Conservation (phyloP, 305 asterid genomes). For the Solanum chacoense region DNA sequence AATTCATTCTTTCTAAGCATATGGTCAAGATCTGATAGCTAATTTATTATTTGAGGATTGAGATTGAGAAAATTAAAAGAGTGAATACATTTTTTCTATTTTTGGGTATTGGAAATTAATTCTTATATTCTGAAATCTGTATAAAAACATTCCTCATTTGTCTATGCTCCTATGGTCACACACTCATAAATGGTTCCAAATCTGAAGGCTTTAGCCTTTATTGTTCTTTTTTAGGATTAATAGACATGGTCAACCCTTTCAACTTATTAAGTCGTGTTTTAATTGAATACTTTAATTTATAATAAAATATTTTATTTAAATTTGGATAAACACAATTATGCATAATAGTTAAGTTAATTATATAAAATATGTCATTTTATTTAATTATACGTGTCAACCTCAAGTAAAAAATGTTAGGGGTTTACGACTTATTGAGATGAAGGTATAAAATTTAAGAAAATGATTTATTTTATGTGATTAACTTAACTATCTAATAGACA, state of each 20-base stretch:
- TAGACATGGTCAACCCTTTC: neutral
- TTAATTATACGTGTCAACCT: neutral
- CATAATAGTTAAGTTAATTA: neutral
- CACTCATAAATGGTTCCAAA: neutral
- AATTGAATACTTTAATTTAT: neutral
- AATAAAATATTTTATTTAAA: neutral
- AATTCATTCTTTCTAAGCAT: neutral
- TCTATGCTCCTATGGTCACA: neutral
- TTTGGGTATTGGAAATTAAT: neutral
- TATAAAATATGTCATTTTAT: neutral
- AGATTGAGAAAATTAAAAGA: slow-evolving; percentile 1
- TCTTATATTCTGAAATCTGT: neutral
- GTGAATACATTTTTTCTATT: neutral
- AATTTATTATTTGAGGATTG: neutral
- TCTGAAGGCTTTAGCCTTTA: neutral
- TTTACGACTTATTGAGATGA: neutral
- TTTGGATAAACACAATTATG: neutral
- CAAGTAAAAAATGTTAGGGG: neutral
- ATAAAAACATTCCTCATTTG: neutral
- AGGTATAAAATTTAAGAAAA: neutral
- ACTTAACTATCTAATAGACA: neutral
- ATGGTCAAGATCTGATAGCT: neutral
- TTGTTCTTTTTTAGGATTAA: neutral
- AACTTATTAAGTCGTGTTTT: neutral
- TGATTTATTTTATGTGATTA: neutral